Evolutionary conservation across 345 rosid genomes (phyloP).

Genomic region (Arabis alpina): DNA sequence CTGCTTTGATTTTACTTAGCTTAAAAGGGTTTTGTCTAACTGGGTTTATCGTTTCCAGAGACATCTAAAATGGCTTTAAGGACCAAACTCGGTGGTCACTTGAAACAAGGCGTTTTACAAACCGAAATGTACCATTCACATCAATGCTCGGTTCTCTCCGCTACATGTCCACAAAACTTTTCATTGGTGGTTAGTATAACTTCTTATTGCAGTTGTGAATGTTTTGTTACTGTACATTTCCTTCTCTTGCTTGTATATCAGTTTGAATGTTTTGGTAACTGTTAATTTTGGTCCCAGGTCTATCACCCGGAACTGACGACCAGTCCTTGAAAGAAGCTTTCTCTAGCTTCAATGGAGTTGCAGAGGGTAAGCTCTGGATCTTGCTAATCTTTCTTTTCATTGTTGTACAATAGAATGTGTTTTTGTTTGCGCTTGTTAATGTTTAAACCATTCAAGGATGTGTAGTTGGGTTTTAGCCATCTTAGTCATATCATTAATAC

Average conservation of each 20-base stretch:
- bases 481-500: conserved; percentile 1
- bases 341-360: conserved; percentile 51
- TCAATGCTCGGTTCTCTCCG: conserved; percentile 64
- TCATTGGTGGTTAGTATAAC: conserved; percentile 54
- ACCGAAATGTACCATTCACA: conserved; percentile 48
- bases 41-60: conserved; percentile 25
- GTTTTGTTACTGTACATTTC: not conserved
- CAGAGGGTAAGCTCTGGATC: conserved; percentile 54
- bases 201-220: not conserved
- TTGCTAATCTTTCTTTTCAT: not conserved
- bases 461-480: not conserved
- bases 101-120: conserved; percentile 46
- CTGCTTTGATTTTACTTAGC: not conserved
- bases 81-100: conserved; percentile 54
- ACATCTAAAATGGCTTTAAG: conserved; percentile 62
- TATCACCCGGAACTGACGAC: conserved; percentile 53
- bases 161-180: conserved; percentile 62
- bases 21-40: not conserved
- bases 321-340: conserved; percentile 54
- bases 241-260: conserved; percentile 3
- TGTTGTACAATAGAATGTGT: not conserved
- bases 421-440: not conserved
- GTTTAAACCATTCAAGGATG: conserved; percentile 13
- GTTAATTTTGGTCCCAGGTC: conserved; percentile 39
- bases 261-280: conserved; percentile 26